A percentile compares a stretch with the other conserved stretches of the same genome.
Conservation (phyloP, 2,329 filamentous ascomycete species). For the Cladosporium cucumerinum region DNA sequence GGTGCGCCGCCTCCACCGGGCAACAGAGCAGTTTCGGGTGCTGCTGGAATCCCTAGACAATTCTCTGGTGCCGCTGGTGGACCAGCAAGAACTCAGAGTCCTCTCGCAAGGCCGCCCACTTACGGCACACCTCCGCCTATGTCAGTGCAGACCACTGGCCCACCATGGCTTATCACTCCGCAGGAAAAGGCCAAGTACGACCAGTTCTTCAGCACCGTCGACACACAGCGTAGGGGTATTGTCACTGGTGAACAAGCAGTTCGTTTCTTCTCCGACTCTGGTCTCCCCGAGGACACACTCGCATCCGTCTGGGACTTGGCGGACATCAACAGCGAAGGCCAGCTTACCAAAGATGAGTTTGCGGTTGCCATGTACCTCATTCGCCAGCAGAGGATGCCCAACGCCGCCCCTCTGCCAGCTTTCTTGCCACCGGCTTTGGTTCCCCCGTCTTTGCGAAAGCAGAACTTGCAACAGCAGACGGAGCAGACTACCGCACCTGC, state of each 20-base stretch:
- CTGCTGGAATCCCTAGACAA: slow-evolving; percentile 71
- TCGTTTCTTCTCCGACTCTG: slow-evolving; percentile 87
- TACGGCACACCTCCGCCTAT: slow-evolving; percentile 49
- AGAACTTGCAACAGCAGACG: slow-evolving; percentile 52
- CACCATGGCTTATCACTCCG: slow-evolving; percentile 78
- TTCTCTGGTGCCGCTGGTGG: slow-evolving; percentile 59
- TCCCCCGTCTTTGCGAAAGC: slow-evolving; percentile 77
- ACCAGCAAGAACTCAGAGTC: slow-evolving; percentile 59
- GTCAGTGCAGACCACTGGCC: slow-evolving; percentile 53
- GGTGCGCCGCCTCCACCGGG: slow-evolving; percentile 50
- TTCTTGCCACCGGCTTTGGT: slow-evolving; percentile 77
- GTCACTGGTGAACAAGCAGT: slow-evolving; percentile 95
- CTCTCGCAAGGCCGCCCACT: slow-evolving; percentile 49
- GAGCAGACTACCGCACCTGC: slow-evolving; percentile 49
- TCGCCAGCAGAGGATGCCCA: slow-evolving; percentile 76
- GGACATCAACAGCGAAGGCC: slow-evolving; percentile 87
- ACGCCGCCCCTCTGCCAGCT: slow-evolving; percentile 66
- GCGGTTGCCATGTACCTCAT: slow-evolving; percentile 98
- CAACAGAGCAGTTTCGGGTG: slow-evolving; percentile 23
- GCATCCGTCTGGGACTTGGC: slow-evolving; percentile 97
- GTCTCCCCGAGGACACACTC: slow-evolving; percentile 79
- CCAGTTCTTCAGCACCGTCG: slow-evolving; percentile 76
- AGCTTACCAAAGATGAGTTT: slow-evolving; percentile 84
- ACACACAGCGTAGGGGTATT: slow-evolving; percentile 74
- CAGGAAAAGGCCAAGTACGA: slow-evolving; percentile 87